Evolutionary conservation across 345 rosid genomes (phyloP).

Genomic region (Lagerstroemia speciosa): DNA sequence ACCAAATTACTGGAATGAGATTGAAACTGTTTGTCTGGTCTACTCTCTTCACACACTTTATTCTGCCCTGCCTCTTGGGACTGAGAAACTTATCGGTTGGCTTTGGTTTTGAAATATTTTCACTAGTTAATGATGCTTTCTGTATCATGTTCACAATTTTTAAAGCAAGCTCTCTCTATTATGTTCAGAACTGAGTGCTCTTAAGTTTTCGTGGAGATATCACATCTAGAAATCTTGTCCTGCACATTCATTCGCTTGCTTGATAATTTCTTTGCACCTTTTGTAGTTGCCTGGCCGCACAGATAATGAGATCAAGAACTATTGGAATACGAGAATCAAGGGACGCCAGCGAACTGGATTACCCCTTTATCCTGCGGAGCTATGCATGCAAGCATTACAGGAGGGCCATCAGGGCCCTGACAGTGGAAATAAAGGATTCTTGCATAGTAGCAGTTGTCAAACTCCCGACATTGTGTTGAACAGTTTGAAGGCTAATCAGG

Average conservation of each 20-base stretch:
- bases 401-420: conserved; percentile 39
- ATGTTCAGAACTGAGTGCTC: background rate
- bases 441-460: conserved; percentile 46
- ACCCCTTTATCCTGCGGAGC: conserved; percentile 89
- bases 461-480: conserved; percentile 63
- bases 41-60: conserved; percentile 5
- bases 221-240: background rate
- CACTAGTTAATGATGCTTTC: background rate
- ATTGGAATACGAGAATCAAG: conserved; percentile 96
- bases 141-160: too few relatives aligned
- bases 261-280: conserved; percentile 7
- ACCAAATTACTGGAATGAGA: background rate
- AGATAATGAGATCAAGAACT: conserved; percentile 98
- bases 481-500: conserved; percentile 43
- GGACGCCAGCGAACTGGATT: conserved; percentile 91
- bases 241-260: background rate
- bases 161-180: too few relatives aligned
- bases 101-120: background rate
- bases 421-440: conserved; percentile 38
- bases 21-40: too few relatives aligned
- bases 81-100: background rate
- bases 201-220: background rate
- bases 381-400: conserved; percentile 50
- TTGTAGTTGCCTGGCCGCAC: conserved; percentile 93
- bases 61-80: background rate